These are phyloP conservation scores for Neurospora tetraspora DNA, from an alignment of 495 filamentous ascomycete genomes.

Conservation along the genomic window DNA sequence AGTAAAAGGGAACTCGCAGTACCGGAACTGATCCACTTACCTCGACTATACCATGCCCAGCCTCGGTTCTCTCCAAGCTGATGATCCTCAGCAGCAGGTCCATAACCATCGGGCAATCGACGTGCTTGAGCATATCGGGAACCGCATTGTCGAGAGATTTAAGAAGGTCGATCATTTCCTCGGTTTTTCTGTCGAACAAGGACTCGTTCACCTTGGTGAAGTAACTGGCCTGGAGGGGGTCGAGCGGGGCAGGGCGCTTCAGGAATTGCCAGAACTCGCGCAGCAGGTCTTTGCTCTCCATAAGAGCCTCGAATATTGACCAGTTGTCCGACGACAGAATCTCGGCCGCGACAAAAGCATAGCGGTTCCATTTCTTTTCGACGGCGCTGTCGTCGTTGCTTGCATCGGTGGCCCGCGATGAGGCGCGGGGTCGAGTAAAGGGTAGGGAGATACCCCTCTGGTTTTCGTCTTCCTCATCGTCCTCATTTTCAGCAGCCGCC, in stretches of 20 bases:
- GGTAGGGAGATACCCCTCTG: constrained; percentile 37
- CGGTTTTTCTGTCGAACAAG: constrained; percentile 91
- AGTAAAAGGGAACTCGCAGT: neutral
- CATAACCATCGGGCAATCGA: constrained; percentile 98
- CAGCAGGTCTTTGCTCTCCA: constrained; percentile 69
- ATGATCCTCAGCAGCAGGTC: constrained; percentile 96
- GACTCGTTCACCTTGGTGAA: constrained; percentile 99
- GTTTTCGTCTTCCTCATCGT: constrained; percentile 44
- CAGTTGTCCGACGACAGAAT: constrained; percentile 92
- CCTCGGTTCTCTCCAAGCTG: constrained; percentile 86
- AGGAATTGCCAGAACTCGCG: constrained; percentile 87
- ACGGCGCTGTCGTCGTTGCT: constrained; percentile 49
- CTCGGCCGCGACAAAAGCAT: constrained; percentile 86
- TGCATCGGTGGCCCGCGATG: constrained; percentile 28
- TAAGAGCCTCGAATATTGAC: constrained; percentile 86
- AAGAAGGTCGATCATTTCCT: constrained; percentile 86
- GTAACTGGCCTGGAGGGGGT: constrained; percentile 88
- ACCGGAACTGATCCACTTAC: constrained; percentile 37
- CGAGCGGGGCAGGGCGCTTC: constrained; percentile 66
- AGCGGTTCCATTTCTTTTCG: constrained; percentile 83
- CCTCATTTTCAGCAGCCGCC: constrained; percentile 51
- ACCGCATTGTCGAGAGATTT: constrained; percentile 75
- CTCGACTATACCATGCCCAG: constrained; percentile 88
- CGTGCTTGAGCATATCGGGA: constrained; percentile 77
- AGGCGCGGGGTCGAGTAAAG: constrained; percentile 34